These are phyloP conservation scores for Aspergillus neotritici DNA, from an alignment of 2,329 filamentous ascomycete genomes.

Conservation along the genomic window DNA sequence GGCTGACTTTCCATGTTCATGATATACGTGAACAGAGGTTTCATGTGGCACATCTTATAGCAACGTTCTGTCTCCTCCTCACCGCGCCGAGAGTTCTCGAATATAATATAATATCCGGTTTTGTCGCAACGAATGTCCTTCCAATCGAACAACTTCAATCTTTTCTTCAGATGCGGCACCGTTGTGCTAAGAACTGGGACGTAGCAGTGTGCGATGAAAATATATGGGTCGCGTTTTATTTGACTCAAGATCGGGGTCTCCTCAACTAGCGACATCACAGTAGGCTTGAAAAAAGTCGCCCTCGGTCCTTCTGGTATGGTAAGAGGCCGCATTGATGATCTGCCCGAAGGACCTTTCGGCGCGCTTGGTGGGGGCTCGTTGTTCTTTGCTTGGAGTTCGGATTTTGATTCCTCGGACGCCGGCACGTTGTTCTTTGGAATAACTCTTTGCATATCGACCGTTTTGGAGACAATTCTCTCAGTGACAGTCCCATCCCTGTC, in stretches of 20 bases:
- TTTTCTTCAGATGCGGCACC: slow-evolving; percentile 81
- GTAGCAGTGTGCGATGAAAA: slow-evolving; percentile 80
- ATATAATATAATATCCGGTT: slow-evolving; percentile 87
- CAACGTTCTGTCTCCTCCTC: slow-evolving; percentile 77
- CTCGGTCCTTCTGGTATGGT: slow-evolving; percentile 37
- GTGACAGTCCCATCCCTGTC: slow-evolving; percentile 85
- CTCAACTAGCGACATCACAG: slow-evolving; percentile 54
- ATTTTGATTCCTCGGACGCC: slow-evolving; percentile 24
- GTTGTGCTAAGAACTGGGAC: slow-evolving; percentile 84
- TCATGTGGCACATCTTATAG: slow-evolving; percentile 70
- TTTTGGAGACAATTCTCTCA: slow-evolving; percentile 67
- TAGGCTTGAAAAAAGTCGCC: slow-evolving; percentile 27
- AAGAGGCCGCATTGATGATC: slow-evolving; percentile 34
- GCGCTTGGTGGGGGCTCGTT: slow-evolving; percentile 72
- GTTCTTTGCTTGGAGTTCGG: slow-evolving; percentile 40
- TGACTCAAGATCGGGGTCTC: slow-evolving; percentile 60
- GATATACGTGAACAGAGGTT: slow-evolving; percentile 81
- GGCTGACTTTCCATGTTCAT: slow-evolving; percentile 85
- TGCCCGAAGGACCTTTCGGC: slow-evolving; percentile 73
- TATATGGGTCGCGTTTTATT: slow-evolving; percentile 75
- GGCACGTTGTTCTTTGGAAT: slow-evolving; percentile 36
- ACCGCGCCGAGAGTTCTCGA: slow-evolving; percentile 69
- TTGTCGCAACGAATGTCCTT: slow-evolving; percentile 77
- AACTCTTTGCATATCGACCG: slow-evolving; percentile 62
- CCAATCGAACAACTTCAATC: slow-evolving; percentile 75